Evolutionary conservation across 2,329 filamentous ascomycete species (phyloP).

Genomic region (Kalaharituber pfeilii): DNA sequence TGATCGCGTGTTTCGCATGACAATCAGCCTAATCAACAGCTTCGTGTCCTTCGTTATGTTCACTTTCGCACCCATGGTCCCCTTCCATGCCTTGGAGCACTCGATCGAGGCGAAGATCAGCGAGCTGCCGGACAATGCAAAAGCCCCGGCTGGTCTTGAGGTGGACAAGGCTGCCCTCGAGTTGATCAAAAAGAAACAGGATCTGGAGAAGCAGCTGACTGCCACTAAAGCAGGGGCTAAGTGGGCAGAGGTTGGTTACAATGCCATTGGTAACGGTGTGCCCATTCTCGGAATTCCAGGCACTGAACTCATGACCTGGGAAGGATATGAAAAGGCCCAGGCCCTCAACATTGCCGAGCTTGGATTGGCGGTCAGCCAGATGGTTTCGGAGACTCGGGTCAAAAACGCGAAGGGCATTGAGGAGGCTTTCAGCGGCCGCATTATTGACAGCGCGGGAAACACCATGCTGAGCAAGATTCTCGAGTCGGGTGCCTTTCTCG

Average conservation of each 20-base stretch:
- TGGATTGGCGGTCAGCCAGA: not conserved
- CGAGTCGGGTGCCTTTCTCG: not conserved
- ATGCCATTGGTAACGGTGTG: not conserved
- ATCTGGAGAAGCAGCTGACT: not conserved
- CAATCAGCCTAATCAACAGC: not conserved
- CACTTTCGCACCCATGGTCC: not conserved
- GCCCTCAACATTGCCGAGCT: not conserved
- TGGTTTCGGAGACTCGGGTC: not conserved
- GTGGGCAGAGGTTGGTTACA: not conserved
- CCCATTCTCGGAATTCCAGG: not conserved
- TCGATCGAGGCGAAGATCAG: not conserved
- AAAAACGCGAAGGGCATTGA: not conserved
- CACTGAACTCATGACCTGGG: not conserved
- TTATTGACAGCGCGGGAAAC: not conserved
- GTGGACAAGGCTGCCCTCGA: not conserved
- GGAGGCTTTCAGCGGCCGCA: not conserved
- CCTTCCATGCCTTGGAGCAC: not conserved
- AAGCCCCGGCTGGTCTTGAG: not conserved
- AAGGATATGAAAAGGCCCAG: not conserved
- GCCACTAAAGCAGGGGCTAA: not conserved
- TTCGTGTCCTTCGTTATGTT: not conserved
- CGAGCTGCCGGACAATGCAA: not conserved
- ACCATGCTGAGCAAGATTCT: not conserved
- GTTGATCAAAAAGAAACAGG: not conserved
- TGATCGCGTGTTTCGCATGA: not conserved